Evolutionary conservation across 176 grass and related monocot species (phyloP).

Genomic region (Avena sativa): DNA sequence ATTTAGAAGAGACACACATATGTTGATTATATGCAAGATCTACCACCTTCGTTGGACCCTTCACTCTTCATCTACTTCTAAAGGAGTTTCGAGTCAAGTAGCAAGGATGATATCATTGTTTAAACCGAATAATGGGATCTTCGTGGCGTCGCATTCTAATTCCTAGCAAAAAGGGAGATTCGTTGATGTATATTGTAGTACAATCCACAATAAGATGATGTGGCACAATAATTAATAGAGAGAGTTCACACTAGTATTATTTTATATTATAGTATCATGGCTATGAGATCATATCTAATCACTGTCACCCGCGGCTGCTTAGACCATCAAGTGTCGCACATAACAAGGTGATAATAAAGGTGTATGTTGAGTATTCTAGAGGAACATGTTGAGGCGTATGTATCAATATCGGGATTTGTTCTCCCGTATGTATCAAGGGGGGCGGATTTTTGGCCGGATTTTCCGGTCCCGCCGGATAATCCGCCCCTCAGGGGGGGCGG

Average conservation of each 20-base stretch:
- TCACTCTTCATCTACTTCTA: constrained; percentile 24
- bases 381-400: no score
- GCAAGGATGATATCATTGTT: neutral
- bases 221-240: neutral
- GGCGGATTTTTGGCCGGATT: no score
- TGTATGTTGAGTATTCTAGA: no score
- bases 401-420: no score
- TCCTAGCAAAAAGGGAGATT: neutral
- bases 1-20: neutral
- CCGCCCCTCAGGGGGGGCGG: no score
- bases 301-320: no score
- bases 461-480: no score
- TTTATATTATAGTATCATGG: no score
- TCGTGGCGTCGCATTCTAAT: neutral
- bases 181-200: neutral
- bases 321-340: no score
- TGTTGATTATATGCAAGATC: constrained; percentile 36
- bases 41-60: constrained; percentile 12
- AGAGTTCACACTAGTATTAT: neutral
- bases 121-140: neutral
- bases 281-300: no score
- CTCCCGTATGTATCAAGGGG: no score
- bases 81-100: constrained; percentile 4
- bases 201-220: neutral
- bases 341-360: no score